Evolutionary conservation across 139 green algal species (phyloP).

Genomic region (Chlorella ohadii): DNA sequence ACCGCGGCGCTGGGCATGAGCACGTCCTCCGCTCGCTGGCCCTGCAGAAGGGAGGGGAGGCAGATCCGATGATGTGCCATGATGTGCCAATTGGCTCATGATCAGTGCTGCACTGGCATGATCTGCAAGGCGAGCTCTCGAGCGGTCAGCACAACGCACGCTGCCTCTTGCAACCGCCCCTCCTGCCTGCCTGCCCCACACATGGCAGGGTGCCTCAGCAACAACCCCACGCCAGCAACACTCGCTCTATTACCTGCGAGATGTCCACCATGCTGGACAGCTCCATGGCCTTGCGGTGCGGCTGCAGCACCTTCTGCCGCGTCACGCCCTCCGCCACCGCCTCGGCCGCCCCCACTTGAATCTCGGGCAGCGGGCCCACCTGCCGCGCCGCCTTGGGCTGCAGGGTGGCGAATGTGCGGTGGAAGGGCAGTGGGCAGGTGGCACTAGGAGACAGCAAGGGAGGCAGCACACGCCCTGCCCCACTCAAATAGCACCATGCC

Average conservation of each 20-base stretch:
- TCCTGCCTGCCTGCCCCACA: no score
- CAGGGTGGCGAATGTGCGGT: not conserved
- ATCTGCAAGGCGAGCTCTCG: no score
- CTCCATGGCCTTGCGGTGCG: slow-evolving; percentile 49
- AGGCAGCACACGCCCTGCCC: no score
- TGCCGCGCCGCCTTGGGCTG: slow-evolving; percentile 12
- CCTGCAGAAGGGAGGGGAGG: not conserved
- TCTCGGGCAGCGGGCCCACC: slow-evolving; percentile 26
- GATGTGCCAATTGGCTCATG: no score
- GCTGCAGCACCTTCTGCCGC: slow-evolving; percentile 41
- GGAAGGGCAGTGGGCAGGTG: not conserved
- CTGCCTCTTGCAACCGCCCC: no score
- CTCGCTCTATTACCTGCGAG: slow-evolving; percentile 48
- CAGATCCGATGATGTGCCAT: no score
- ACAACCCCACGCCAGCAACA: not conserved
- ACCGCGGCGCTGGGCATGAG: slow-evolving; percentile 18
- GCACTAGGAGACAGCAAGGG: not conserved
- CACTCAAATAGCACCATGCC: no score
- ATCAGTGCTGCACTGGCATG: no score
- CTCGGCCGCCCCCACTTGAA: slow-evolving; percentile 22
- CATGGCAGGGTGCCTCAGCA: no score
- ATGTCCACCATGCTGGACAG: slow-evolving; percentile 44
- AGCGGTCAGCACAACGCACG: no score
- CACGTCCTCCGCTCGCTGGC: slow-evolving; percentile 9
- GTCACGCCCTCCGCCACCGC: slow-evolving; percentile 39